Percentiles rank a stretch among this genome's conserved stretches.
These are phyloP conservation scores for Pseudogymnoascus sp. DNA, from an alignment of 2,329 filamentous ascomycete genomes.

Conservation along the genomic window DNA sequence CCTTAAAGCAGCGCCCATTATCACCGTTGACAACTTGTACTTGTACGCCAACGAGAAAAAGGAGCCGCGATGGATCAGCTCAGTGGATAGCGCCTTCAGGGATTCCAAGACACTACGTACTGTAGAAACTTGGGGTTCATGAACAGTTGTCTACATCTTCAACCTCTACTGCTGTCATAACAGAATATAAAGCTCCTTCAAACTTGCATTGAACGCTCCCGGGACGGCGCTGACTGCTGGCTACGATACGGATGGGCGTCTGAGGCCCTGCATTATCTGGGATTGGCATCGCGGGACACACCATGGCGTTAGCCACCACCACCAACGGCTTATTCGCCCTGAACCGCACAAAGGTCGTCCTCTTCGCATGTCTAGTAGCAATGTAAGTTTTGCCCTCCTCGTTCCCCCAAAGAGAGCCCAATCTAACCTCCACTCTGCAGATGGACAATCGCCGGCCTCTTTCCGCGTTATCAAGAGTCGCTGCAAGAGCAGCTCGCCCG, in stretches of 20 bases:
- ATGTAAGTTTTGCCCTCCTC: neutral
- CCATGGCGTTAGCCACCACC: neutral
- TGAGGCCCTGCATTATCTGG: neutral
- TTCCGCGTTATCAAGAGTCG: constrained; percentile 3
- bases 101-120: neutral
- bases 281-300: neutral
- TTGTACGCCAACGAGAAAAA: neutral
- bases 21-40: neutral
- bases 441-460: constrained; percentile 9
- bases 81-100: neutral
- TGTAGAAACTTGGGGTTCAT: neutral
- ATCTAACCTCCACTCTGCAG: neutral
- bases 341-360: neutral
- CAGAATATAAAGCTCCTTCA: neutral
- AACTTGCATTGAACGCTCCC: neutral
- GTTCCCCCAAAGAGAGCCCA: neutral
- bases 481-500: constrained; percentile 3
- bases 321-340: neutral
- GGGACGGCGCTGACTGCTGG: neutral
- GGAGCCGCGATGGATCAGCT: neutral
- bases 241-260: neutral
- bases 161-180: neutral
- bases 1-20: neutral
- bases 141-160: neutral
- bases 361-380: neutral